Evolutionary conservation across 1,139 yeast species (phyloP).

Genomic region (Yamadazyma dendronema): DNA sequence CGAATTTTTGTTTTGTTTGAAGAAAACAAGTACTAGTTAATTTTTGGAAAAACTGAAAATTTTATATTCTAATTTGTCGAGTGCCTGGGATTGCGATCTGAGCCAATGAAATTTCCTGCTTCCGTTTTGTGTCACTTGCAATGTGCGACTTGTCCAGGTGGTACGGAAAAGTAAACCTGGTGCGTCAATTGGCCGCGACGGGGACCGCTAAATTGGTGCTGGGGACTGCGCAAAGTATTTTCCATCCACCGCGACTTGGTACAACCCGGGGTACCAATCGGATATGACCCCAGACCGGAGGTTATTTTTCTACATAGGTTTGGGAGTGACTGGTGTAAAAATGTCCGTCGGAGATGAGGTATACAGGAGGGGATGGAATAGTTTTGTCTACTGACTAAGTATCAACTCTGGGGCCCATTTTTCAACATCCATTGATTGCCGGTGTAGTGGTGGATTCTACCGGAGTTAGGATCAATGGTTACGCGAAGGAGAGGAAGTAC

Average conservation of each 20-base stretch:
- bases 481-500: background rate
- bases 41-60: conserved; percentile 18
- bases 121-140: conserved; percentile 12
- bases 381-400: background rate
- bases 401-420: background rate
- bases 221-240: background rate
- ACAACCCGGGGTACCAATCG: background rate
- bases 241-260: background rate
- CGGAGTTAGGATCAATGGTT: background rate
- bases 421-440: background rate
- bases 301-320: too few species aligned
- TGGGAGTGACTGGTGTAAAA: too few species aligned
- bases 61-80: conserved; percentile 20
- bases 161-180: background rate
- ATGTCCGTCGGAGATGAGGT: background rate
- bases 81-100: conserved; percentile 8
- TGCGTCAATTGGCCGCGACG: background rate
- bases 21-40: conserved; percentile 11
- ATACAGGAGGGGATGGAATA: background rate
- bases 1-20: conserved; percentile 6
- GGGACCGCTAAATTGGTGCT: background rate
- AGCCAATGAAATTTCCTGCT: conserved; percentile 10
- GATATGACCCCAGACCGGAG: background rate
- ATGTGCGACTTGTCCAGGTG: background rate
- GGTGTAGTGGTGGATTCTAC: background rate